These are phyloP conservation scores for Actinomortierella wolfii DNA, from an alignment of 371 early-diverging fungal species.

Conservation along the genomic window DNA sequence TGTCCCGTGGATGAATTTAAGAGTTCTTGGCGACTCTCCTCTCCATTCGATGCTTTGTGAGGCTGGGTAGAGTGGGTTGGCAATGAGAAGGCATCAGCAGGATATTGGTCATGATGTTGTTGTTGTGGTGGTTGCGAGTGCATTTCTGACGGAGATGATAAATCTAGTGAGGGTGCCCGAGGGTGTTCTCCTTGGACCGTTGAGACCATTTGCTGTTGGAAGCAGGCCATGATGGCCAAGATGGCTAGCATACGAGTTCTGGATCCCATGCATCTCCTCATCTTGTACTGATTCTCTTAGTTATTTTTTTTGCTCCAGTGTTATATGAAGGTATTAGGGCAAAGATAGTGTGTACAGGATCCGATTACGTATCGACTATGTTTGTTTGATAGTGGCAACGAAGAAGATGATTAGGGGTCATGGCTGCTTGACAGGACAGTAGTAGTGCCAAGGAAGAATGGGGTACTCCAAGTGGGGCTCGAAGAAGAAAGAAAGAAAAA, in stretches of 20 bases:
- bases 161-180: too few relatives aligned
- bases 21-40: background rate
- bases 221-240: too few relatives aligned
- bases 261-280: too few relatives aligned
- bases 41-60: background rate
- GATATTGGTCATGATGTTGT: background rate
- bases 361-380: background rate
- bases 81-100: background rate
- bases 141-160: too few relatives aligned
- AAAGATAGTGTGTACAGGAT: too few relatives aligned
- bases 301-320: too few relatives aligned
- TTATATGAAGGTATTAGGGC: too few relatives aligned
- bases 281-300: too few relatives aligned
- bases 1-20: background rate
- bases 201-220: too few relatives aligned
- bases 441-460: background rate
- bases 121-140: background rate
- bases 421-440: background rate
- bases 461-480: constrained; percentile 2
- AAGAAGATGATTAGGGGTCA: background rate
- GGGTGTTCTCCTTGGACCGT: too few relatives aligned
- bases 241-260: too few relatives aligned
- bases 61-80: background rate
- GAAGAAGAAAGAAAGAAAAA: background rate
- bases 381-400: constrained; percentile 2